Evolutionary conservation across 2,329 filamentous ascomycete genomes (phyloP).

Genomic region (Venturia asperata): DNA sequence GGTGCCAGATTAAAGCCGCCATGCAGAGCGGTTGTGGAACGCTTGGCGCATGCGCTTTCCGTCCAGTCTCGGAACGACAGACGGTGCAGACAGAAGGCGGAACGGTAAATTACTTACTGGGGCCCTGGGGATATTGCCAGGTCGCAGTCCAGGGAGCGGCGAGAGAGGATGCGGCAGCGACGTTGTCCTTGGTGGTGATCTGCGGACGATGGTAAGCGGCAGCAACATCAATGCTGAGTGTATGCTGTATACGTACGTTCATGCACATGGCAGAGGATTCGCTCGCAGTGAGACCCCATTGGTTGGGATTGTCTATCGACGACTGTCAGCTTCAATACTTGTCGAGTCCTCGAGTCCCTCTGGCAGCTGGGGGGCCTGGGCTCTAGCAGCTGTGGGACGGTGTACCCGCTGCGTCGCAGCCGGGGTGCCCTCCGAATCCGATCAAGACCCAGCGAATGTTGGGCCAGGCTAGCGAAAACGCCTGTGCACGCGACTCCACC

Average conservation of each 20-base stretch:
- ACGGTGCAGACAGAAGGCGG: background rate
- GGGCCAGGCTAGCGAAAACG: background rate
- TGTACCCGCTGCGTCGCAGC: background rate
- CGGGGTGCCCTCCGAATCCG: background rate
- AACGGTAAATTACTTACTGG: conserved; percentile 23
- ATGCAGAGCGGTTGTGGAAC: background rate
- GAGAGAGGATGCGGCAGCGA: conserved; percentile 42
- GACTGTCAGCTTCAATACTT: conserved; percentile 8
- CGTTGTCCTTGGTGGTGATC: conserved; percentile 38
- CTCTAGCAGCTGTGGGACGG: too few species aligned
- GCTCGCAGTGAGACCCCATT: conserved; percentile 42
- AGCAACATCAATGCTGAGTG: background rate
- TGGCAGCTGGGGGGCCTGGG: too few species aligned
- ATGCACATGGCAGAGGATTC: conserved; percentile 40
- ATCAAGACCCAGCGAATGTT: background rate
- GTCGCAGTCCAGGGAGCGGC: conserved; percentile 46
- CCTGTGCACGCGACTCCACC: background rate
- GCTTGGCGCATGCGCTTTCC: background rate
- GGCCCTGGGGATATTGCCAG: conserved; percentile 45
- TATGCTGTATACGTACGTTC: conserved; percentile 42
- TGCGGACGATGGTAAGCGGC: background rate
- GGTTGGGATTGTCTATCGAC: conserved; percentile 48
- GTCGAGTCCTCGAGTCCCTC: too few species aligned
- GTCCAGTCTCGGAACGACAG: background rate
- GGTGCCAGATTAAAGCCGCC: background rate